A percentile compares a stretch with the other conserved stretches of the same genome.
phyloP scores from a whole-genome alignment of 1,284 basidiomycete genomes.

The Pisolithus thermaeus region DNA sequence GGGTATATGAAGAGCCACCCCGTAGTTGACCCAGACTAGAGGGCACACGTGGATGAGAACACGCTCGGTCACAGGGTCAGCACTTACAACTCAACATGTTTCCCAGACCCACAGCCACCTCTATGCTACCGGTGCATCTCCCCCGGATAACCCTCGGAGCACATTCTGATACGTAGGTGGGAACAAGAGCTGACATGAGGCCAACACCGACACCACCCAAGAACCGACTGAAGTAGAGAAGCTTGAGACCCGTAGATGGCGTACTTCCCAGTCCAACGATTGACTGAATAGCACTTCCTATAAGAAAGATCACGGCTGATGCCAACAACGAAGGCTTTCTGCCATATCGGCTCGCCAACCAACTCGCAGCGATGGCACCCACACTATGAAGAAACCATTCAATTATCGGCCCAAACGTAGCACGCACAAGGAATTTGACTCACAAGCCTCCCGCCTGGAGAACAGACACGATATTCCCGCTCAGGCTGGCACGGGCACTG shows the following conservation, averaged over 20 bases:
- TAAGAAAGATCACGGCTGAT: constrained; percentile 47
- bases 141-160: constrained; percentile 52
- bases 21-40: constrained; percentile 47
- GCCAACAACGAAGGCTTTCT: constrained; percentile 44
- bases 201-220: constrained; percentile 44
- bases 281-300: constrained; percentile 50
- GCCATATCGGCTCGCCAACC: constrained; percentile 39
- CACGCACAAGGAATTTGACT: constrained; percentile 23
- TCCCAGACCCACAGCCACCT: constrained; percentile 46
- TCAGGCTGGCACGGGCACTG: constrained; percentile 32
- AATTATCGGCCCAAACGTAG: not conserved
- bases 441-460: constrained; percentile 56
- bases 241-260: constrained; percentile 30
- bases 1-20: constrained; percentile 31
- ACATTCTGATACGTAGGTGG: constrained; percentile 54
- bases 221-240: constrained; percentile 45
- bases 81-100: constrained; percentile 45
- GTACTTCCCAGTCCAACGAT: constrained; percentile 40
- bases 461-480: constrained; percentile 53
- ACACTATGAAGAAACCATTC: constrained; percentile 28
- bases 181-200: constrained; percentile 48
- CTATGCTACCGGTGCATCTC: constrained; percentile 51
- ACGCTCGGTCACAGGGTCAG: not conserved
- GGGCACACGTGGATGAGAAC: not conserved
- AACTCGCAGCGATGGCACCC: constrained; percentile 39